phyloP scores from a whole-genome alignment of 1,139 yeast species.

The Lodderomyces parapsilosis region DNA sequence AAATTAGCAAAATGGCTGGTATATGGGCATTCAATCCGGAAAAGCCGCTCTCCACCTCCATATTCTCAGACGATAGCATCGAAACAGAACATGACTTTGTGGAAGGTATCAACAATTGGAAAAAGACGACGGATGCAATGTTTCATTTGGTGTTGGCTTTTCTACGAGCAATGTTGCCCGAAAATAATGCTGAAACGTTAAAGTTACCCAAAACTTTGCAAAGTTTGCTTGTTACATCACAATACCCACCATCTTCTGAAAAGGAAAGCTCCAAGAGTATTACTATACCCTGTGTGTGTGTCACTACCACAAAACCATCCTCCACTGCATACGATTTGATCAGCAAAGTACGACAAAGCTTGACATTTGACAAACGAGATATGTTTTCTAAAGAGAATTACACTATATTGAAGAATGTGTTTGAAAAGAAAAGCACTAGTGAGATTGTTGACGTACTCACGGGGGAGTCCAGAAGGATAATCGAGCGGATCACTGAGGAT shows the following conservation, averaged over 20 bases:
- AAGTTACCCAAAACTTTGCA: constrained; percentile 66
- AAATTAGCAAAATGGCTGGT: constrained; percentile 78
- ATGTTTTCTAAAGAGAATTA: constrained; percentile 77
- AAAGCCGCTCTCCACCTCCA: constrained; percentile 6
- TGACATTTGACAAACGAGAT: constrained; percentile 70
- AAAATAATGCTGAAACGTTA: constrained; percentile 53
- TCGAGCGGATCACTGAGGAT: constrained; percentile 54
- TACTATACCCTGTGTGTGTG: constrained; percentile 59
- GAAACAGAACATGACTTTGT: constrained; percentile 47
- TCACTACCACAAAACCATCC: constrained; percentile 63
- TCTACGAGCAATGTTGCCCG: constrained; percentile 76
- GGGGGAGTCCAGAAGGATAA: constrained; percentile 67
- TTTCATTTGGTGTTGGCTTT: constrained; percentile 79
- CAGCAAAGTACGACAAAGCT: constrained; percentile 60
- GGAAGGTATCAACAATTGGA: constrained; percentile 77
- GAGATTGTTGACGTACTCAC: constrained; percentile 67
- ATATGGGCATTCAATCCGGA: constrained; percentile 75
- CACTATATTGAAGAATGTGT: constrained; percentile 69
- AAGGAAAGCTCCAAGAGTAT: constrained; percentile 37
- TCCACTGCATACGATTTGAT: constrained; percentile 40
- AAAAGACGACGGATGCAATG: constrained; percentile 80
- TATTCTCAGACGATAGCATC: constrained; percentile 6
- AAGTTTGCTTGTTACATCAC: constrained; percentile 57
- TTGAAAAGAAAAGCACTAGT: constrained; percentile 56
- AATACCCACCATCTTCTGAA: constrained; percentile 53